Evolutionary conservation across 352 stramenopile genomes (phyloP).

Genomic region (Phytophthora megakarya): DNA sequence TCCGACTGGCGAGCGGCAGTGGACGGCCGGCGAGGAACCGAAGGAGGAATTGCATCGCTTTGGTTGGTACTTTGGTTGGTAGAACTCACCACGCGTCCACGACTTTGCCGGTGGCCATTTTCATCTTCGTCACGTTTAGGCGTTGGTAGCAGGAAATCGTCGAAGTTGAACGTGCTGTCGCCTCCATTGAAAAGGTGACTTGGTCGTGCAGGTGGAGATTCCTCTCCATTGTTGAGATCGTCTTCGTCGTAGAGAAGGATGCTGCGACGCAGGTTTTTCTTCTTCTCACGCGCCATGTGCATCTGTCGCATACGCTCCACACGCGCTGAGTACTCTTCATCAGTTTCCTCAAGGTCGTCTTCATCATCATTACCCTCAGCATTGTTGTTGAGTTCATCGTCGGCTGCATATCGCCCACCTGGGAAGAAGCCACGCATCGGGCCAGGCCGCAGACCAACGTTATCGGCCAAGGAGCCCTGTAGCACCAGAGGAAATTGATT

Average conservation of each 20-base stretch:
- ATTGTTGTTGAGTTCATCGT: slow-evolving; percentile 39
- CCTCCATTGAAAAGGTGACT: slow-evolving; percentile 35
- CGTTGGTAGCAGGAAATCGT: slow-evolving; percentile 45
- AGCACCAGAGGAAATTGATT: slow-evolving; percentile 54
- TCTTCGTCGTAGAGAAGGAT: slow-evolving; percentile 58
- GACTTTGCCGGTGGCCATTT: slow-evolving; percentile 7
- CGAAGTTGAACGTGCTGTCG: slow-evolving; percentile 51
- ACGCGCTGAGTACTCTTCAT: slow-evolving; percentile 53
- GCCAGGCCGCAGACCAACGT: slow-evolving; percentile 33
- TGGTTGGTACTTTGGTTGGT: slow-evolving; percentile 39
- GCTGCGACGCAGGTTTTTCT: slow-evolving; percentile 49
- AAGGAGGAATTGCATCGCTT: slow-evolving; percentile 33
- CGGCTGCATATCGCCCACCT: slow-evolving; percentile 42
- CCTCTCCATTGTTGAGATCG: slow-evolving; percentile 34
- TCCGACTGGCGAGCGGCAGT: slow-evolving; percentile 32
- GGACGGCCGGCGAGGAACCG: slow-evolving; percentile 33
- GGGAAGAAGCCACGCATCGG: slow-evolving; percentile 41
- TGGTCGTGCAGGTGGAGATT: slow-evolving; percentile 32
- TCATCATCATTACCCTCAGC: slow-evolving; percentile 27
- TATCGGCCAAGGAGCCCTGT: slow-evolving; percentile 39
- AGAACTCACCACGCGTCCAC: slow-evolving; percentile 30
- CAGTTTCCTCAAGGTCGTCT: slow-evolving; percentile 50
- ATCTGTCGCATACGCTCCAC: slow-evolving; percentile 66
- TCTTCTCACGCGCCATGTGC: slow-evolving; percentile 70
- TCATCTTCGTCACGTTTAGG: slow-evolving; percentile 31